phyloP scores from a whole-genome alignment of 2,329 filamentous ascomycete genomes.

The Hirsutella rhossiliensis region DNA sequence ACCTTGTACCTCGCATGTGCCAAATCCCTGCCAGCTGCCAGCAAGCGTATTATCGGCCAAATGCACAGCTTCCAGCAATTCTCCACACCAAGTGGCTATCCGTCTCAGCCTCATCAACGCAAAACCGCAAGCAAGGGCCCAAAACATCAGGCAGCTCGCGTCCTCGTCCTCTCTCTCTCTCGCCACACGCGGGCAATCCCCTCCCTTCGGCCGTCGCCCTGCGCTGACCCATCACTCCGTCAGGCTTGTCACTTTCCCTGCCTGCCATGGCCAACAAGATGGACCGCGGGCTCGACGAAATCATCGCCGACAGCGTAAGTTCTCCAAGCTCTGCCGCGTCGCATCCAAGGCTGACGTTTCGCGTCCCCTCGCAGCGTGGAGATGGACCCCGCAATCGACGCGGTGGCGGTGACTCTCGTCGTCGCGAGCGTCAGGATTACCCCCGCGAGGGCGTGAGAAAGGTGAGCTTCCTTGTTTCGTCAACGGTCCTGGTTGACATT shows the following conservation, averaged over 20 bases:
- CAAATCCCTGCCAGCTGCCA: too few relatives aligned
- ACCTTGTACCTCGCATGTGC: too few relatives aligned
- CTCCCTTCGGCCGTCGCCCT: too few relatives aligned
- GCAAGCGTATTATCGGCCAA: too few relatives aligned
- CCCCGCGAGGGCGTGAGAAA: constrained; percentile 85
- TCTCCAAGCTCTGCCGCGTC: not conserved
- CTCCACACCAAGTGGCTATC: too few relatives aligned
- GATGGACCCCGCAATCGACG: constrained; percentile 24
- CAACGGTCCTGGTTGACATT: not conserved
- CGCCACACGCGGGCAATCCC: not conserved
- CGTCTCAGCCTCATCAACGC: too few relatives aligned
- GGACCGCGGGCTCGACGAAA: constrained; percentile 45
- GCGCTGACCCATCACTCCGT: not conserved
- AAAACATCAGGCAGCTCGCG: too few relatives aligned
- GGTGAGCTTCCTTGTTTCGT: constrained; percentile 32
- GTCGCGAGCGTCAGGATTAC: constrained; percentile 31
- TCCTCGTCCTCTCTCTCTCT: too few relatives aligned
- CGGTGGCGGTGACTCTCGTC: constrained; percentile 20
- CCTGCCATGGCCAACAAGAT: constrained; percentile 29
- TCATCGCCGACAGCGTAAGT: constrained; percentile 37
- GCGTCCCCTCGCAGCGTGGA: constrained; percentile 12
- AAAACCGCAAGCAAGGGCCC: too few relatives aligned
- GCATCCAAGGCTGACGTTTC: not conserved
- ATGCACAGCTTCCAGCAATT: too few relatives aligned
- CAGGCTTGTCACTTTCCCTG: not conserved